Evolutionary conservation across 306 rosid genomes (phyloP).

Genomic region (Malus sieversii): DNA sequence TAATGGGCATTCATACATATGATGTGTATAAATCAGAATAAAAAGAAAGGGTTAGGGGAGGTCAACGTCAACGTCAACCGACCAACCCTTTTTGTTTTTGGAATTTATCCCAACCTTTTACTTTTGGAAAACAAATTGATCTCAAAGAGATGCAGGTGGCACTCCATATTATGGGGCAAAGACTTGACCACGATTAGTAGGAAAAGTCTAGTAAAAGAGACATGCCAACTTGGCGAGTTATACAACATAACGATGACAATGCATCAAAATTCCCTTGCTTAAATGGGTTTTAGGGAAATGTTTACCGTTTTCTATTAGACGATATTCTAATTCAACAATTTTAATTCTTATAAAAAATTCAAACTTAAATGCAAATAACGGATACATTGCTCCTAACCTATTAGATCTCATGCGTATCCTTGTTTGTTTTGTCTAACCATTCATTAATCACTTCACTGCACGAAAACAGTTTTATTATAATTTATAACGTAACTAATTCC

Average conservation of each 20-base stretch:
- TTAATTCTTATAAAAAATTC: no score
- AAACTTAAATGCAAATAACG: no score
- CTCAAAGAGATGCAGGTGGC: neutral
- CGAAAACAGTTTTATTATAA: no score
- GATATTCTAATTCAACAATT: no score
- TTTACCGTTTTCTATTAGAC: neutral
- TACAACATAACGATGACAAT: neutral
- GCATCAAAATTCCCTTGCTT: neutral
- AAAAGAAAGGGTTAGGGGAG: neutral
- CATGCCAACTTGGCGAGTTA: neutral
- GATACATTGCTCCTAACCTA: neutral
- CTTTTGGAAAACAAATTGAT: no score
- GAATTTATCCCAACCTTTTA: no score
- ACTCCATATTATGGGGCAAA: neutral
- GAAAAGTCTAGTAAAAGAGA: neutral
- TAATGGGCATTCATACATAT: no score
- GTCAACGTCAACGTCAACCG: neutral
- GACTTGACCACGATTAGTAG: neutral
- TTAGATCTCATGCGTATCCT: no score
- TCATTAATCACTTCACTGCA: no score
- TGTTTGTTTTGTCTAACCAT: neutral
- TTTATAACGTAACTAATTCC: neutral
- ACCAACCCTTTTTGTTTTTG: neutral
- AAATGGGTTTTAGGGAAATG: neutral
- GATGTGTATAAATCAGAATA: no score